Evolutionary conservation across 495 filamentous ascomycete genomes (phyloP), one percentile per base, ranked within the genome.

Genomic region (Penicillium mononematosum): DNA sequence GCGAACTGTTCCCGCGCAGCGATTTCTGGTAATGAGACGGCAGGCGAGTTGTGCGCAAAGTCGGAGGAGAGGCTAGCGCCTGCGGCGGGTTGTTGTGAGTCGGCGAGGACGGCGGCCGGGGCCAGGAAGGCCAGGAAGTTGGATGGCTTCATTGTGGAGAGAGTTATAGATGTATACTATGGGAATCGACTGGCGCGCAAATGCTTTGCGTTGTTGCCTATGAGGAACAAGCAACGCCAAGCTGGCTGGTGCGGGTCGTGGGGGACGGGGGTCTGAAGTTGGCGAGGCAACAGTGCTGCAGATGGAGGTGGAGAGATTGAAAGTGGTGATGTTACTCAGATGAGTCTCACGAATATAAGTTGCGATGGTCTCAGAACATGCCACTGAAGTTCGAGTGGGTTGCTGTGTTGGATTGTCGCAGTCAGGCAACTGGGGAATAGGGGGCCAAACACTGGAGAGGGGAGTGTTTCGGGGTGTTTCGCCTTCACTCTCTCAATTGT

Each of bases 51-150:
- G 44, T 69, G 63, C 20, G 70, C 62, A 29, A 71, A 43, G 16
- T 64, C 63, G 24, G 64, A 51, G 41, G 59, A 58, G 36, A 63
- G 63, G 29, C 64, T 54, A 34, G 58, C 60, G 38, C 58, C 59
- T 46, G 55, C 50, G 20, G 59, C 52, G 22, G 52, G 60, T 39
- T 58, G 66, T 47, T 69, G 59, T 11, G 61, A 53, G 1, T 64
- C 66, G 49, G 72, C 72, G 50, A 76, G 58, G 24, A 64, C 66
- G 34, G 59, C 55, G 44, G 69, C 64, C 17, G 74, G 74, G n/a
- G 63, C 66, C 32, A 76, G 70, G 27, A 61, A 66, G 12, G 63
- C 50, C 25, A 76, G 61, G 34, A 74, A 39, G 41, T 46, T 48
- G 11, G 66, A 65, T 45, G 72, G 62, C 45, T 68, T 72, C 74